These are phyloP conservation scores for Boletus eberwhitei DNA, from an alignment of 768 basidiomycete genomes.

Conservation along the genomic window DNA sequence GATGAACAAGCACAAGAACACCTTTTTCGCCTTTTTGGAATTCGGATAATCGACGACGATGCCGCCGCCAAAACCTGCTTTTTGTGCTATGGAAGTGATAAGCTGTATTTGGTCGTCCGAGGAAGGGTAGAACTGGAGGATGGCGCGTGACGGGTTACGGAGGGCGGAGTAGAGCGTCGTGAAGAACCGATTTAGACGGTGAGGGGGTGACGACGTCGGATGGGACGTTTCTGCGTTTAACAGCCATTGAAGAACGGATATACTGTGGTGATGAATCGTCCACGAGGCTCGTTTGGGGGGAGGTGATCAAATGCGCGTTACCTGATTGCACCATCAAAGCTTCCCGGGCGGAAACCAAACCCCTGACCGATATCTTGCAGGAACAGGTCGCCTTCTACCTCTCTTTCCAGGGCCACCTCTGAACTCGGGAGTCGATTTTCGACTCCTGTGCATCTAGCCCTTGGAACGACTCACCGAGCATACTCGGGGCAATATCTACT, in stretches of 20 bases:
- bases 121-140: conserved; percentile 94
- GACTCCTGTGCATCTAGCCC: neutral
- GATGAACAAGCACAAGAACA: conserved; percentile 90
- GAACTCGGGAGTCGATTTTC: neutral
- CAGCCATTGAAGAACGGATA: conserved; percentile 99
- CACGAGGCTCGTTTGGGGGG: neutral
- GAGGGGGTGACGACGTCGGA: conserved; percentile 85
- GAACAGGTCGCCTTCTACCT: conserved; percentile 95
- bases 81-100: conserved; percentile 89
- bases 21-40: conserved; percentile 92
- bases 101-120: conserved; percentile 97
- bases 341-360: conserved; percentile 93
- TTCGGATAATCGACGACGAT: conserved; percentile 97
- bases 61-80: conserved; percentile 95
- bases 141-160: conserved; percentile 78
- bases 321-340: conserved; percentile 98
- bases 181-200: conserved; percentile 84
- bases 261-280: conserved; percentile 44
- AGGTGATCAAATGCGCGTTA: conserved; percentile 26
- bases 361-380: conserved; percentile 98
- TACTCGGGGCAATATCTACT: conserved; percentile 92
- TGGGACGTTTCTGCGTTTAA: conserved; percentile 93
- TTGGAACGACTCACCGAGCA: conserved; percentile 69
- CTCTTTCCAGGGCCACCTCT: conserved; percentile 95
- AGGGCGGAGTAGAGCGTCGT: conserved; percentile 87